Evolutionary conservation across 2,329 filamentous ascomycete species (phyloP).

Genomic region (Ascochyta pisi): DNA sequence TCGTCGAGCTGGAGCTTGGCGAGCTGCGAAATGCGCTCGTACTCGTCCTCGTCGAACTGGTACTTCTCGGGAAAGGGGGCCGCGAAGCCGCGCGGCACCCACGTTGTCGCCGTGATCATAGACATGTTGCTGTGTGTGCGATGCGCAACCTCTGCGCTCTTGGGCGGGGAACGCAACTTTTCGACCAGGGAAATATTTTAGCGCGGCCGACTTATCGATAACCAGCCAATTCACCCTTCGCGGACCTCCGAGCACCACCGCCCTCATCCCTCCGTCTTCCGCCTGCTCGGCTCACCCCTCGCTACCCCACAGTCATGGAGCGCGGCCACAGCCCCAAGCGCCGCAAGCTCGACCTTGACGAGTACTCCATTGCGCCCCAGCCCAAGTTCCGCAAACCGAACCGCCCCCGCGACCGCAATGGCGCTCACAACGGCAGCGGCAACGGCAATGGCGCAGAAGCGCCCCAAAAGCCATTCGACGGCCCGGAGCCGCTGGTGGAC

Average conservation of each 20-base stretch:
- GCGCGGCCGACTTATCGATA: conserved; percentile 27
- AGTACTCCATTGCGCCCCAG: conserved; percentile 62
- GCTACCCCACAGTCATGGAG: conserved; percentile 36
- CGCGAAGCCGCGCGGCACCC: conserved; percentile 60
- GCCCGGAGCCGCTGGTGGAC: conserved; percentile 65
- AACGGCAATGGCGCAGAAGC: conserved; percentile 47
- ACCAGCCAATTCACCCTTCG: background rate
- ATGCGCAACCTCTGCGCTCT: conserved; percentile 4
- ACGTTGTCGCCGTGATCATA: conserved; percentile 61
- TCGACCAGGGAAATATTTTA: conserved; percentile 16
- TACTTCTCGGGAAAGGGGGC: conserved; percentile 59
- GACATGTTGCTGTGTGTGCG: conserved; percentile 53
- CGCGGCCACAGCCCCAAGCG: conserved; percentile 65
- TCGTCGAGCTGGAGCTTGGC: conserved; percentile 80
- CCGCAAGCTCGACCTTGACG: conserved; percentile 70
- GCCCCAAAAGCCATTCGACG: conserved; percentile 66
- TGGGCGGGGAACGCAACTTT: conserved; percentile 22
- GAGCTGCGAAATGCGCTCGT: conserved; percentile 58
- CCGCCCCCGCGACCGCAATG: conserved; percentile 45
- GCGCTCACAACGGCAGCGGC: conserved; percentile 38
- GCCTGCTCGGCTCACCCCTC: background rate
- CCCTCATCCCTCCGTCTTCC: background rate
- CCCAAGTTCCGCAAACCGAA: conserved; percentile 51
- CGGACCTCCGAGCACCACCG: conserved; percentile 30
- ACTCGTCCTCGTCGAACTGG: conserved; percentile 60